Evolutionary conservation across 2,329 filamentous ascomycete genomes (phyloP).

Genomic region (Pseudocercospora eumusae): DNA sequence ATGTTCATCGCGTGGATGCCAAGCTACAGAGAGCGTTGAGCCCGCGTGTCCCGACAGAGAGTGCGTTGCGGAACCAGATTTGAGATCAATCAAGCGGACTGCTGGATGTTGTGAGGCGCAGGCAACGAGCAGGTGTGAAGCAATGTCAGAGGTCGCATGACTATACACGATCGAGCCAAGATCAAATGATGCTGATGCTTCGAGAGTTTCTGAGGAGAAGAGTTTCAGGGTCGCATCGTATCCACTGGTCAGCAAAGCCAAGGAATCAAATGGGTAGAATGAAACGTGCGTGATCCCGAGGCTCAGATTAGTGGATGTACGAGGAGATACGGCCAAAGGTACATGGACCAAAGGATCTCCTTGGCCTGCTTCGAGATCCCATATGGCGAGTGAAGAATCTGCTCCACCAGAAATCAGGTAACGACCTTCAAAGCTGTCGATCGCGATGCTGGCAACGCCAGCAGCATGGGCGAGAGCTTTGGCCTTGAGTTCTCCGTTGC

Average conservation of each 20-base stretch:
- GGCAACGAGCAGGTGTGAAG: constrained; percentile 75
- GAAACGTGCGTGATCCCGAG: constrained; percentile 74
- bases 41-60: constrained; percentile 53
- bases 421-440: constrained; percentile 79
- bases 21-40: constrained; percentile 64
- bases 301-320: constrained; percentile 55
- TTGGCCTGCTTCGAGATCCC: constrained; percentile 71
- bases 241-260: constrained; percentile 73
- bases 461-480: constrained; percentile 59
- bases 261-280: constrained; percentile 77
- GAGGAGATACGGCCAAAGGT: constrained; percentile 27
- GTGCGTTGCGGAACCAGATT: constrained; percentile 69
- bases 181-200: constrained; percentile 65
- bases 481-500: not conserved
- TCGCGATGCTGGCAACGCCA: constrained; percentile 74
- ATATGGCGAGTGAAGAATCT: constrained; percentile 80
- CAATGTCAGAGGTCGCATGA: constrained; percentile 73
- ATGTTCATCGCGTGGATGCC: constrained; percentile 80
- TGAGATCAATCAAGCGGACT: constrained; percentile 81
- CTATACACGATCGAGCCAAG: constrained; percentile 71
- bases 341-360: constrained; percentile 15
- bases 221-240: constrained; percentile 77
- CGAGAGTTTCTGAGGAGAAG: constrained; percentile 66
- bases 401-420: constrained; percentile 82
- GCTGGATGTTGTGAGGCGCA: constrained; percentile 84